These are phyloP conservation scores for Epichloe coenophiala DNA, from an alignment of 2,329 filamentous ascomycete species.

Conservation along the genomic window DNA sequence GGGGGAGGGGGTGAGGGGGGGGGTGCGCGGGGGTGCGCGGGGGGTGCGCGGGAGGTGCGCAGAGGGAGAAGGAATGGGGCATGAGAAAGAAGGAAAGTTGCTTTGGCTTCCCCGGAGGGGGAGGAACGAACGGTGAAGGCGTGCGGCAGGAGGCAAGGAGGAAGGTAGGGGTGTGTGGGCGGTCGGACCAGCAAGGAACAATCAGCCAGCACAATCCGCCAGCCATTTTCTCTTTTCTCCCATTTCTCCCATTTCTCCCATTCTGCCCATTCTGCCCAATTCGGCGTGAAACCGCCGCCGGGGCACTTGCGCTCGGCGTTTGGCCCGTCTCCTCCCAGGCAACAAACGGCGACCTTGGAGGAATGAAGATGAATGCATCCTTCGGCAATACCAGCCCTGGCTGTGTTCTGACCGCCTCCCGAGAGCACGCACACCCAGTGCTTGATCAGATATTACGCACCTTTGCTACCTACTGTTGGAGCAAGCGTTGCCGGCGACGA, in stretches of 20 bases:
- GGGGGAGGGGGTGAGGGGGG: too few species aligned
- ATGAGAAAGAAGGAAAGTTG: background rate
- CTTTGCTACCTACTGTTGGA: too few species aligned
- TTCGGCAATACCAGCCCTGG: background rate
- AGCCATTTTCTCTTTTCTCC: background rate
- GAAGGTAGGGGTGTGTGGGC: background rate
- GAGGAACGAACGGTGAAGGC: background rate
- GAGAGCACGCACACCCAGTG: background rate
- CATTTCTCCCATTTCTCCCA: background rate
- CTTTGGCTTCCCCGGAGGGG: slow-evolving; percentile 1
- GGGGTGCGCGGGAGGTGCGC: background rate
- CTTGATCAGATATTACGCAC: background rate
- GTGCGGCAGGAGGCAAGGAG: background rate
- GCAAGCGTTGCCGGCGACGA: too few species aligned
- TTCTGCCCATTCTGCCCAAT: background rate
- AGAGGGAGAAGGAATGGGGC: background rate
- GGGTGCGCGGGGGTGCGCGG: too few species aligned
- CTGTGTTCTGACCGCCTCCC: slow-evolving; percentile 4
- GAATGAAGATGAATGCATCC: background rate
- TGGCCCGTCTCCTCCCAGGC: background rate
- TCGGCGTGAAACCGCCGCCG: background rate
- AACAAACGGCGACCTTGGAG: background rate
- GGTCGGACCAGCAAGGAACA: background rate
- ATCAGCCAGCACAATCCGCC: background rate
- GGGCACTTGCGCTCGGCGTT: background rate